Base-by-base conservation (phyloP, 768 basidiomycete genomes). In the Mrakia blollopis region DNA sequence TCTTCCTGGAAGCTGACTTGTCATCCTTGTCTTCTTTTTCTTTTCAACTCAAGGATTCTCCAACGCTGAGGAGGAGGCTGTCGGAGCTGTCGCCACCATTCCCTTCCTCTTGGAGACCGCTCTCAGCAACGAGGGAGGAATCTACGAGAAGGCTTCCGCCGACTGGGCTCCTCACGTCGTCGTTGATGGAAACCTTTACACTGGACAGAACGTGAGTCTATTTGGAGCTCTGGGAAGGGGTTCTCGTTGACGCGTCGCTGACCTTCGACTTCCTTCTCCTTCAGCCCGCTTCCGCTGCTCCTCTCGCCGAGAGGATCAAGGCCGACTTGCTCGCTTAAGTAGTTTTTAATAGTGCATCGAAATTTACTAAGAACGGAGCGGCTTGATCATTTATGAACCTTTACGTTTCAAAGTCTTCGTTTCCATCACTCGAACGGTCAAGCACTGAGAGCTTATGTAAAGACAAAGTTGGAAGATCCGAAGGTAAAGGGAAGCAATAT, bases 81-180 rank as follows among this genome's bases (percentile, higher is more conserved):
- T n/a, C 25, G 37, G 37, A 41, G 65, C 69, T 50, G 41, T 47
- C 32, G 44, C 28, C n/a, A 28, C 69, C 47, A 50, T 92, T 54
- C 91, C 91, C 0, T 92, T 92, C 87, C 85, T 88, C 14, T 85
- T 91, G 44, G 91, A 93, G 84, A 79, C 80, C 75, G 77, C 79
- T 28, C 67, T 83, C 32, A 47, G 52, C n/a, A 68, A 78, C 60
- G 73, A 81, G 32, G 82, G 82, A 23, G 81, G 79, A 0, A 86
- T 84, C 30, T 92, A 87, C 82, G 86, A 87, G 78, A 90, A 89
- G 83, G 87, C 88, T 0, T 81, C 82, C 1, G 85, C 88, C 72
- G 84, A 85, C 14, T 92, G 88, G 88, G 86, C 61, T 3, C 79
- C 62, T 88, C 90, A 81, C 83, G 88, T 68, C 35, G 78, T 81